Conservation (phyloP, 257 asterid species). For the Voacanga thouarsii region DNA sequence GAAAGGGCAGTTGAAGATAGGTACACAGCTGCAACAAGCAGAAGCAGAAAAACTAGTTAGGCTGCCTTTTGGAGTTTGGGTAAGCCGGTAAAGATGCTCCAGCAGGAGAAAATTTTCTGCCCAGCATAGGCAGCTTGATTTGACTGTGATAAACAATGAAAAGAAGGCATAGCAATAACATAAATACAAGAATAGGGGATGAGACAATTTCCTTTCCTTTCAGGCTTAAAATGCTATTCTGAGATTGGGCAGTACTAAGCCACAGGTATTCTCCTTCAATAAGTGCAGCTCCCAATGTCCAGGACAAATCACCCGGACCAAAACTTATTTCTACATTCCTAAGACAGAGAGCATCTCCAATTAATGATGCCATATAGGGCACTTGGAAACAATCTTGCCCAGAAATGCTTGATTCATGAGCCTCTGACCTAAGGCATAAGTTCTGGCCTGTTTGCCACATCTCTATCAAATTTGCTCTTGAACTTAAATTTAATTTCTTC, state of each 20-base stretch:
- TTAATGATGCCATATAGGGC: constrained; percentile 60
- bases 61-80: constrained; percentile 31
- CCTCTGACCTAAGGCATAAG: constrained; percentile 44
- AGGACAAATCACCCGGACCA: constrained; percentile 75
- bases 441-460: constrained; percentile 50
- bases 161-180: constrained; percentile 40
- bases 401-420: constrained; percentile 29
- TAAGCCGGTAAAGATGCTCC: constrained; percentile 54
- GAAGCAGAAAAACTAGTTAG: not conserved
- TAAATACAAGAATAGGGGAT: constrained; percentile 45
- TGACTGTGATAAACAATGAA: constrained; percentile 48
- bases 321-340: constrained; percentile 49
- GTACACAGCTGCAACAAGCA: not conserved
- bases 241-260: constrained; percentile 29
- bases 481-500: constrained; percentile 50
- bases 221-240: constrained; percentile 21
- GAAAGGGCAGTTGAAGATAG: not conserved
- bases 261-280: constrained; percentile 59
- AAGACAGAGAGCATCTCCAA: constrained; percentile 67
- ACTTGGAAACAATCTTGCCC: constrained; percentile 55
- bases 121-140: constrained; percentile 60
- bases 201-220: constrained; percentile 27
- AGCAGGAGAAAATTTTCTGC: constrained; percentile 35
- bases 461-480: constrained; percentile 43
- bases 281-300: constrained; percentile 82